Evolutionary conservation across 805 yeast species (phyloP).

Genomic region (Metschnikowia kunwiensis): DNA sequence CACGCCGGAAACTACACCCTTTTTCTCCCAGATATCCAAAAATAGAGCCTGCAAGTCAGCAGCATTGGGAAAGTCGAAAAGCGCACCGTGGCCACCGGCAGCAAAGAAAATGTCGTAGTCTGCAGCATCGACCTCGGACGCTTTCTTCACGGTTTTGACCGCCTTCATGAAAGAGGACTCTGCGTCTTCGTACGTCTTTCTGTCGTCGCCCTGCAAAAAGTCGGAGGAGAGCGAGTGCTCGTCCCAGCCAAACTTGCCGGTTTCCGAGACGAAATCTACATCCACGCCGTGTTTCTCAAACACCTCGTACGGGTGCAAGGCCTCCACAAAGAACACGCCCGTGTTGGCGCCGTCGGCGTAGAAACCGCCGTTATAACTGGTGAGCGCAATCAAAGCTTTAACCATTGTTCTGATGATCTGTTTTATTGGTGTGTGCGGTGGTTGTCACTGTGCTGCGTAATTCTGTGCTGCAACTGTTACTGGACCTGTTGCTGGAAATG

Average conservation of each 20-base stretch:
- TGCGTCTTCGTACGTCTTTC: constrained; percentile 34
- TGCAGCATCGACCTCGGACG: constrained; percentile 45
- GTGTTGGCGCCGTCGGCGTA: constrained; percentile 56
- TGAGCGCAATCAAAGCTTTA: constrained; percentile 43
- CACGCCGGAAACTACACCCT: constrained; percentile 61
- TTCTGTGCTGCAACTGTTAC: too few relatives aligned
- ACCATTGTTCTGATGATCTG: constrained; percentile 17
- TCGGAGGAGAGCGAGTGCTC: constrained; percentile 47
- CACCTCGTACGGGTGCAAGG: constrained; percentile 53
- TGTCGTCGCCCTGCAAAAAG: constrained; percentile 45
- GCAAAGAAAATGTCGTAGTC: constrained; percentile 57
- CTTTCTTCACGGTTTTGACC: constrained; percentile 41
- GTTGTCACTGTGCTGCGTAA: too few relatives aligned
- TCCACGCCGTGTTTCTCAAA: constrained; percentile 49
- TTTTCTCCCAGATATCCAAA: constrained; percentile 43
- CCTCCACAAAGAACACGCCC: constrained; percentile 61
- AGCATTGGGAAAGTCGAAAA: constrained; percentile 57
- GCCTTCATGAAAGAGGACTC: constrained; percentile 38
- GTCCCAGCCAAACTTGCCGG: constrained; percentile 56
- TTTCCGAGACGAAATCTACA: constrained; percentile 57
- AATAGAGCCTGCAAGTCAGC: constrained; percentile 45
- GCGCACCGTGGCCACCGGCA: constrained; percentile 65
- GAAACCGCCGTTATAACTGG: constrained; percentile 44
- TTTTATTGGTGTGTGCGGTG: neutral
- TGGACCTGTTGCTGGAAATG: too few relatives aligned